Base-by-base conservation (phyloP, 306 rosid genomes). In the Dryas drummondii region DNA sequence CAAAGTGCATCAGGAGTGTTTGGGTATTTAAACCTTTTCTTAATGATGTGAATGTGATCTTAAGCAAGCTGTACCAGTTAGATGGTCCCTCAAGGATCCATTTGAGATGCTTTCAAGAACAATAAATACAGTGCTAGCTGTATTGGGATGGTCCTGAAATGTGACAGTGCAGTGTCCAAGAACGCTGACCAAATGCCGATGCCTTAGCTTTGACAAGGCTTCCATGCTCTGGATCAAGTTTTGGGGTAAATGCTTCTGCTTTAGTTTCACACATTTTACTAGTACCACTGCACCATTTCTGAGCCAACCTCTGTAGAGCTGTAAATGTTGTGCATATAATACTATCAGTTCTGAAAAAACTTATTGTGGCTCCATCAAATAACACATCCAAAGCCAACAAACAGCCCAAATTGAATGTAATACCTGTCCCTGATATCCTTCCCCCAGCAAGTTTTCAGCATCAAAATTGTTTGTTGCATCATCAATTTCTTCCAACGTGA, bases 401-500 rank as follows among this genome's bases (percentile, higher is more conserved):
- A 2, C 19, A 52, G n/a, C 12, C 19, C 66, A 54, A 45, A 54
- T 2, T 10, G 4, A 15, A 5, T 22, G 22, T 27, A 53, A 50
- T 77, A 91, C 98, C 91, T 87, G 83, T 75, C 86, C 93, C 51
- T 88, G 81, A 54, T 88, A 75, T 77, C 84, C 97, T 87, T 87
- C 88, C 9, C 60, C 82, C 54, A 85, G 70, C 22, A 85, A 79
- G 81, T 85, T 87, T 68, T 81, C 79, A 61, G 89, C 81, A 79
- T 90, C 87, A 49, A 94, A 91, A 80, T 87, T 85, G 68, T 82
- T 85, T 13, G 97, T 91, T 70, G 91, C 88, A 46, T 90, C 97
- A 83, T 90, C 96, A 65, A 94, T 88, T 83, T 94, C 97, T 72
- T 91, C 91, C 78, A 83, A 61, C 68, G 96, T 74, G 87, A 94